phyloP scores from a whole-genome alignment of 169 alveolate species.

The Plasmodium inui region DNA sequence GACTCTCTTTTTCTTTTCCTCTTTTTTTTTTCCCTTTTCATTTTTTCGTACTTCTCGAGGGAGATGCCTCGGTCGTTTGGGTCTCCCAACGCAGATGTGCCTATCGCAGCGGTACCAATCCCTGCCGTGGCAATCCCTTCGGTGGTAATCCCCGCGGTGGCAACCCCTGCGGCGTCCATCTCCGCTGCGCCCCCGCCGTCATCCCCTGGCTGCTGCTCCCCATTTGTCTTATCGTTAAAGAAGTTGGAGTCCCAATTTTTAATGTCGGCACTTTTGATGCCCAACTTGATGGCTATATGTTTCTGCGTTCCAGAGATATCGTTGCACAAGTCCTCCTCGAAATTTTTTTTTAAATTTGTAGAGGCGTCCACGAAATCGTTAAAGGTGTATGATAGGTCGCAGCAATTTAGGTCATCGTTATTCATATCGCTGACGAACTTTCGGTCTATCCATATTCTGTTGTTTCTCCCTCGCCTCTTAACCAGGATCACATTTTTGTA shows the following conservation, averaged over 20 bases:
- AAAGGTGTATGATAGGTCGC: constrained; percentile 46
- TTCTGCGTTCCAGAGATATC: constrained; percentile 14
- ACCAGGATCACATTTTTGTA: constrained; percentile 46
- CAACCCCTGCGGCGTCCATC: neutral
- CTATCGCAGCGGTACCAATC: neutral
- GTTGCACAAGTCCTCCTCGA: constrained; percentile 26
- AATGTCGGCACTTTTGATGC: constrained; percentile 25
- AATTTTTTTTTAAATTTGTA: constrained; percentile 34
- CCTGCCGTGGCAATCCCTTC: no score
- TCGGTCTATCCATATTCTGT: constrained; percentile 69
- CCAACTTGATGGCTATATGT: constrained; percentile 39
- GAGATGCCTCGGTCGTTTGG: neutral
- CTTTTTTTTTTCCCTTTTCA: constrained; percentile 24
- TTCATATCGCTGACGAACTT: constrained; percentile 33
- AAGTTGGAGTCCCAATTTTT: constrained; percentile 19
- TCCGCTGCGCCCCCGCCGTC: neutral
- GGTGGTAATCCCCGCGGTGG: no score
- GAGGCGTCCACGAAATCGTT: constrained; percentile 50
- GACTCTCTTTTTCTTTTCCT: constrained; percentile 22
- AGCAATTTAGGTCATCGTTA: constrained; percentile 16
- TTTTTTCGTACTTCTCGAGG: constrained; percentile 19
- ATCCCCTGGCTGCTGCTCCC: neutral
- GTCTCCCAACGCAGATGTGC: neutral
- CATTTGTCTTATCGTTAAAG: constrained; percentile 23
- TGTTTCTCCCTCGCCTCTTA: constrained; percentile 71